Percentiles rank a stretch among this genome's conserved stretches.
Evolutionary conservation across 176 grass and related monocot species (phyloP).

Genomic region (Zoysia pacifica): DNA sequence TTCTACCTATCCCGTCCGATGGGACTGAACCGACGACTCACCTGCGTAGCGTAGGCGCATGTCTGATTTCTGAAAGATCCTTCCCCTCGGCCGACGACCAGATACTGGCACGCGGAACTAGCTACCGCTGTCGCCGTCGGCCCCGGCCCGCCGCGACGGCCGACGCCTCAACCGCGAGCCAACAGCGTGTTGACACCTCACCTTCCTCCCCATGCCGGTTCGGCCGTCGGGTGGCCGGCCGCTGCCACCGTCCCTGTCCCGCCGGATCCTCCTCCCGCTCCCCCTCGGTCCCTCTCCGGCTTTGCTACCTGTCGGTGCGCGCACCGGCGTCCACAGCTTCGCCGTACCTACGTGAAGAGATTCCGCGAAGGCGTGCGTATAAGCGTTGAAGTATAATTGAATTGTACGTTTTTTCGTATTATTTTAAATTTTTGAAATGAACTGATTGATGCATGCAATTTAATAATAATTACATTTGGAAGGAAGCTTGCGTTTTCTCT

Average conservation of each 20-base stretch:
- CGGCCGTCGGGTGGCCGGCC: slow-evolving; percentile 15
- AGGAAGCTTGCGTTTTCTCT: no score
- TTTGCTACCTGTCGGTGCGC: slow-evolving; percentile 22
- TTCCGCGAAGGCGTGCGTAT: neutral
- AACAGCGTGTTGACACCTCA: slow-evolving; percentile 45
- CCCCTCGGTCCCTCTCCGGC: neutral
- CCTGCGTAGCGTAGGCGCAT: neutral
- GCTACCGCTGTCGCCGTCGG: slow-evolving; percentile 19
- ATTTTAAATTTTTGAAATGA: no score
- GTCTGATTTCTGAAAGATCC: neutral
- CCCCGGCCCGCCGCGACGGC: neutral
- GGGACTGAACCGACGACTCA: neutral
- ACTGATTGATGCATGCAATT: no score
- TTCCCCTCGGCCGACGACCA: neutral
- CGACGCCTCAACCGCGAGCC: slow-evolving; percentile 37
- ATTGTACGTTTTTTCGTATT: no score
- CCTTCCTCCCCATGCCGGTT: neutral
- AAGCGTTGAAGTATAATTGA: no score
- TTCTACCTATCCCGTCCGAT: neutral
- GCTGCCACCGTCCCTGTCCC: slow-evolving; percentile 39
- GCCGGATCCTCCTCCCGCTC: slow-evolving; percentile 13
- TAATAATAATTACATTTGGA: no score
- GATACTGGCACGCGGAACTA: neutral
- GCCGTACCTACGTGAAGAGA: neutral
- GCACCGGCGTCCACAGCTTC: neutral